Evolutionary conservation across 148 eudicot genomes (phyloP), one percentile per base, ranked within the genome.

Genomic region (Rhododendron ferrugineum): DNA sequence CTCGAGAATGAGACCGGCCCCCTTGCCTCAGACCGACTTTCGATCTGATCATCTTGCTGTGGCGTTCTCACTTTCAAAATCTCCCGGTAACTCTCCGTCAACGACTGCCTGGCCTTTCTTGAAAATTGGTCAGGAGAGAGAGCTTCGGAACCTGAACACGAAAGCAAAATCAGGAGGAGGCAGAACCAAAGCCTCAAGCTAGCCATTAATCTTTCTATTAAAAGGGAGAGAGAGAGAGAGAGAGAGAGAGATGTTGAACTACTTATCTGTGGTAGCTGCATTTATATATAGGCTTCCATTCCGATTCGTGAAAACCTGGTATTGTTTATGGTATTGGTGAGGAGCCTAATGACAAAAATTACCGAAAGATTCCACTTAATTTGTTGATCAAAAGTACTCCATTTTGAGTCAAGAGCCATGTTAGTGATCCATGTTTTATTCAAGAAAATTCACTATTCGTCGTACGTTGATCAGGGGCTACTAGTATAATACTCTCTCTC

Each of bases 161-260:
- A 83, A 70, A 82, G 8, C 75, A 91, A 26, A 49, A 91, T 5
- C 2, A 88, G 58, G 50, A 82, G 13, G 42, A 91, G 83, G 88
- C 88, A 80, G 82, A 89, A n/a, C 87, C 88, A 91, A 83, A 83
- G 80, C 72, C 78, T 90, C 16, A 89, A 70, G 77, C 66, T 11
- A 86, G 87, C 83, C 89, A 88, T 89, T 80, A 18, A 46, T 46
- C 11, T 40, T 40, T 40, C 44, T 6, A 40, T 40, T 40, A 40
- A 40, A 40, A 40, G 44, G 44, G 44, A 40, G 44, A 40, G 44
- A 37, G 42, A 37, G 40, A 37, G 37, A 36, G 42, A 5, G 42
- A 37, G 42, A 36, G 2, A 32, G 32, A 20, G 44, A 80, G 82
- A 50, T 49, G 13, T 8, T 14, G 40, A 72, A 49, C 18, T n/a